phyloP scores from a whole-genome alignment of 148 eudicot species.

The Chenopodium quinoa region DNA sequence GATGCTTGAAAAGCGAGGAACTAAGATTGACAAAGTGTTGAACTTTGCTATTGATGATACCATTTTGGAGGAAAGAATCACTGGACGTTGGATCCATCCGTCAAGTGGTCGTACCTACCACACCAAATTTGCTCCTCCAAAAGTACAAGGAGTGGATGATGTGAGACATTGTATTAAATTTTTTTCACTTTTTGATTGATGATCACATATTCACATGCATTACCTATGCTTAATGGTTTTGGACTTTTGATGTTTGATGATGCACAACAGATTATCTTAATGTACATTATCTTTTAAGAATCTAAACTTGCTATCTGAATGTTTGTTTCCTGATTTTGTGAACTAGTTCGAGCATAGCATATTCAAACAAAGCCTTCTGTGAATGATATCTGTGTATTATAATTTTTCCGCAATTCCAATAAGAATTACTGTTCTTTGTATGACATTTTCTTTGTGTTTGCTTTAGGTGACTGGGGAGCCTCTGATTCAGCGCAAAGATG shows the following conservation, averaged over 20 bases:
- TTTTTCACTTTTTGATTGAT: neutral
- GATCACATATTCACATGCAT: neutral
- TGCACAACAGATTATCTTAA: too few species aligned
- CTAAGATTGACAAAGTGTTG: slow-evolving; percentile 78
- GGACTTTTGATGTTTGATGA: too few species aligned
- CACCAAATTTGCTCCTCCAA: slow-evolving; percentile 93
- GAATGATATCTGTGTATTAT: neutral
- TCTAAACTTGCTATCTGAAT: neutral
- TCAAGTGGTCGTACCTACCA: slow-evolving; percentile 93
- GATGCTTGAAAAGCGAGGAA: slow-evolving; percentile 83
- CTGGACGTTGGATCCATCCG: slow-evolving; percentile 95
- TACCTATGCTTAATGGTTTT: neutral
- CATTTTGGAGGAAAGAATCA: slow-evolving; percentile 90
- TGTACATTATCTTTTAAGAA: neutral
- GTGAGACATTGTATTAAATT: slow-evolving; percentile 40
- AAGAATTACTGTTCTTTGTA: neutral
- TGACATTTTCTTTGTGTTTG: slow-evolving; percentile 13
- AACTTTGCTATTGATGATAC: slow-evolving; percentile 93
- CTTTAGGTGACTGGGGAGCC: slow-evolving; percentile 91
- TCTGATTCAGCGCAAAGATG: slow-evolving; percentile 93
- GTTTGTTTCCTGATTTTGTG: neutral
- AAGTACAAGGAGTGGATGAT: slow-evolving; percentile 81
- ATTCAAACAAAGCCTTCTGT: neutral
- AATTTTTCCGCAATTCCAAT: neutral
- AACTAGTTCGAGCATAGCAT: neutral